Evolutionary conservation across 1,284 basidiomycete genomes (phyloP), one percentile per base, ranked within the genome.

Genomic region (Puccinia novopanici): DNA sequence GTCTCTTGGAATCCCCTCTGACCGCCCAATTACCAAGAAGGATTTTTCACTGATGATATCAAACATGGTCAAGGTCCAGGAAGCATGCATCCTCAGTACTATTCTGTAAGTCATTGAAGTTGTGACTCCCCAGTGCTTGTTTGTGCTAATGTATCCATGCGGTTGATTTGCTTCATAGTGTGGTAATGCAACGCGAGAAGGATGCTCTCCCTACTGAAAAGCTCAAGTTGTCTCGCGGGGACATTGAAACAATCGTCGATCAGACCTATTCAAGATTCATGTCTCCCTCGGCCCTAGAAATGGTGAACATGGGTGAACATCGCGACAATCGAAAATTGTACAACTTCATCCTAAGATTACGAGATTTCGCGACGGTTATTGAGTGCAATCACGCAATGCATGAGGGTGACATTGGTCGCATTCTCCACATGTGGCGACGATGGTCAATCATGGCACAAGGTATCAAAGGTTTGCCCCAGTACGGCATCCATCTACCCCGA

Each of bases 351-450:
- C 19, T 73, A n/a, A 48, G 50, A 30, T 27, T 73, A 13, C 24
- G 71, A 3, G 71, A 73, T 15, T 73, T 73, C 55, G 71, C 45
- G 27, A 52, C 71, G 1, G 42, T 73, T 27, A 34, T 73, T 17
- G 50, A 73, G 48, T n/a, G 50, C 10, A 55, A 73, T 42, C 48
- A 34, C n/a, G n/a, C n/a, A n/a, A n/a, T n/a, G n/a, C n/a, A n/a
- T n/a, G n/a, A n/a, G n/a, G 70, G 70, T 9, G 70, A 72, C 15
- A 72, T 72, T 48, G 70, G 70, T 5, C 19, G 70, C 24, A 5
- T 72, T 8, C 45, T 72, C 4, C 27, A 52, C 13, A 54, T 72
- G 45, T 72, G 70, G 70, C 22, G 54, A 19, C 3, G 50, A 17
- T 73, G 71, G 71, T 40, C 30, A n/a, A n/a, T n/a, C n/a, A n/a